Conservation (phyloP, 345 rosid genomes). For the Camelina laxa region DNA sequence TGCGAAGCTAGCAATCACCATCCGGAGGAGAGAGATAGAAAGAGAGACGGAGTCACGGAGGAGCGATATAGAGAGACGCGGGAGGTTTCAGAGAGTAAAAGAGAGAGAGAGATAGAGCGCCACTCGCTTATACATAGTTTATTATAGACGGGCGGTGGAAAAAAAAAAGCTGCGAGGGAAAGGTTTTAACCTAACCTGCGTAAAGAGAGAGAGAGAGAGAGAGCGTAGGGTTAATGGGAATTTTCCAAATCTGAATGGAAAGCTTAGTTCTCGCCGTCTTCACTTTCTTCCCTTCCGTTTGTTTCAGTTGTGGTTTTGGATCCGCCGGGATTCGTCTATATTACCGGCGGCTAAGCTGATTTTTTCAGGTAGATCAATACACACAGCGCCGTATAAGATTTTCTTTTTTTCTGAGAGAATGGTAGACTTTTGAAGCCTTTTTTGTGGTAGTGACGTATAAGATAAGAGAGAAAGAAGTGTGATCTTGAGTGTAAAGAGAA, state of each 20-base stretch:
- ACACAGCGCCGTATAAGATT: conserved; percentile 8
- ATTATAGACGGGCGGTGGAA: neutral
- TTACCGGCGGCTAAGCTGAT: conserved; percentile 52
- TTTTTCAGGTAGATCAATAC: conserved; percentile 38
- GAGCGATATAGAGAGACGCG: conserved; percentile 23
- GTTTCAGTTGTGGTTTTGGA: conserved; percentile 43
- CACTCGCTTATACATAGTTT: neutral
- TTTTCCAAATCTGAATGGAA: conserved; percentile 68
- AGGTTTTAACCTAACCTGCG: conserved; percentile 28
- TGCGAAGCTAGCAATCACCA: conserved; percentile 42
- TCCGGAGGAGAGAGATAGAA: conserved; percentile 46
- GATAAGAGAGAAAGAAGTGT: conserved; percentile 25
- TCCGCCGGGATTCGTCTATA: conserved; percentile 50
- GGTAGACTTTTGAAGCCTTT: conserved; percentile 36
- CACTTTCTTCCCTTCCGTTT: conserved; percentile 43
- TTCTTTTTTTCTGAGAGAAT: conserved; percentile 21
- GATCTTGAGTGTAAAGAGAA: conserved; percentile 32
- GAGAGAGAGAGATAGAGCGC: neutral
- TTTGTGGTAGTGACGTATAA: conserved; percentile 20
- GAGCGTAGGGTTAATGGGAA: conserved; percentile 52
- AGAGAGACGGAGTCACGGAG: conserved; percentile 44
- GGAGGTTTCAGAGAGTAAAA: conserved; percentile 33
- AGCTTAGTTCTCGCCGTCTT: conserved; percentile 52
- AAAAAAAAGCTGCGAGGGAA: neutral
- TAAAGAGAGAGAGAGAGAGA: conserved; percentile 5